Evolutionary conservation across 164 flowering plant species (phyloP).

Genomic region (Stephania cephalantha): DNA sequence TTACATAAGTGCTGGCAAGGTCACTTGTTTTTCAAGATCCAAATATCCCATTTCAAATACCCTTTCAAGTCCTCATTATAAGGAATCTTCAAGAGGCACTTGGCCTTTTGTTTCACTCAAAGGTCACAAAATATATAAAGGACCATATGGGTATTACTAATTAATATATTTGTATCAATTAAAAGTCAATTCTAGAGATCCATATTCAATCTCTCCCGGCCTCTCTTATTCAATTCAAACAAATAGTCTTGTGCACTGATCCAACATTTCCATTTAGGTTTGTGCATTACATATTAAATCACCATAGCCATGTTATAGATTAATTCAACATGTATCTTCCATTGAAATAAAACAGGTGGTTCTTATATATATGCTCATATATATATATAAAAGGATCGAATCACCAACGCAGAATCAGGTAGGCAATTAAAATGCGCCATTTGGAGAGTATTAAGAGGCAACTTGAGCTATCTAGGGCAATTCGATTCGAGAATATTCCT

Average conservation of each 20-base stretch:
- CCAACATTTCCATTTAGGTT: background rate
- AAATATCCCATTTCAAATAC: background rate
- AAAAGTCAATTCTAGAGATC: background rate
- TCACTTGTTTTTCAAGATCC: background rate
- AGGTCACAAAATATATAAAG: background rate
- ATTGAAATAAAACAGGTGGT: too few species aligned
- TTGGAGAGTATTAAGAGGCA: background rate
- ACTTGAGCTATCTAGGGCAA: background rate
- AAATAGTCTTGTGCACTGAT: background rate
- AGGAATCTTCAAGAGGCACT: constrained; percentile 3
- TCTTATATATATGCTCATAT: too few species aligned
- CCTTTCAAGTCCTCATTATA: background rate
- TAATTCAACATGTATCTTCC: too few species aligned
- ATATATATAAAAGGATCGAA: background rate
- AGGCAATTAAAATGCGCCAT: background rate
- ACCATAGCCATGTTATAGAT: too few species aligned
- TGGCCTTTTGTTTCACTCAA: background rate
- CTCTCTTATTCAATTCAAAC: background rate
- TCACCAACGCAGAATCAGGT: background rate
- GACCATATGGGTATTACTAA: too few species aligned
- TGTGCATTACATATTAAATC: background rate
- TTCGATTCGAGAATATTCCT: background rate
- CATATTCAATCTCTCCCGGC: background rate
- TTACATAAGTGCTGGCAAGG: background rate
- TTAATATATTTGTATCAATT: too few species aligned